Base-by-base conservation (phyloP, 257 asterid species). In the Salvia miltiorrhiza region DNA sequence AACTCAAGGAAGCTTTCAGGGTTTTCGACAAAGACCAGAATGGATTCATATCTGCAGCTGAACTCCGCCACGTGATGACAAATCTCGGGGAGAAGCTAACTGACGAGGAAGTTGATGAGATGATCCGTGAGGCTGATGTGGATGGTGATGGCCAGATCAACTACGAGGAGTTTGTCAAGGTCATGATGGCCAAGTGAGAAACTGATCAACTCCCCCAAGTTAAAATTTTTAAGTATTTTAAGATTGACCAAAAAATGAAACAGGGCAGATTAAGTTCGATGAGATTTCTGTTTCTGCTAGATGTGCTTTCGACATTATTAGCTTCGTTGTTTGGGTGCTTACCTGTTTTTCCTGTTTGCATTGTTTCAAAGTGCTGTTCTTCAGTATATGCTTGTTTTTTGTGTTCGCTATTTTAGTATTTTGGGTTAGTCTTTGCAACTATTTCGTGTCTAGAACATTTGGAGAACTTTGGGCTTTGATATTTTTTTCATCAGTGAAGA, bases 131-230 rank as follows among this genome's bases (percentile, higher is more conserved):
- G 78, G 90, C 90, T 1, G 90, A 84, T 63, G 87, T 79, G 72
- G 92, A 86, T 7, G 86, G 92, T 7, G 90, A 86, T 67, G 90
- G 92, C 35, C 90, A 84, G 77, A 84, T 86, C 92, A 82, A 86
- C 83, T 86, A 86, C 63, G 83, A 82, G 76, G 90, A 86, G 83
- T 86, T 86, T 56, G 92, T 86, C 86, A 84, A 80, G 83, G 81
- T 84, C 78, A 86, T 86, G 92, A 82, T 84, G 90, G 90, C 87
- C 81, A 84, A 80, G 90, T 84, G 87, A 84, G 90, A 70, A 24
- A 60, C 69, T 47, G 77, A 75, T 61, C 82, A 52, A 71, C 71
- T 72, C 40, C 35, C 35, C 77, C 70, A 77, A 70, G 49, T 48
- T 71, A n/a, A 30, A 57, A 14, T 71, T 81, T 69, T 45, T n/a